These are phyloP conservation scores for Backusella psychrophila DNA, from an alignment of 192 early-diverging fungal genomes.

Conservation along the genomic window DNA sequence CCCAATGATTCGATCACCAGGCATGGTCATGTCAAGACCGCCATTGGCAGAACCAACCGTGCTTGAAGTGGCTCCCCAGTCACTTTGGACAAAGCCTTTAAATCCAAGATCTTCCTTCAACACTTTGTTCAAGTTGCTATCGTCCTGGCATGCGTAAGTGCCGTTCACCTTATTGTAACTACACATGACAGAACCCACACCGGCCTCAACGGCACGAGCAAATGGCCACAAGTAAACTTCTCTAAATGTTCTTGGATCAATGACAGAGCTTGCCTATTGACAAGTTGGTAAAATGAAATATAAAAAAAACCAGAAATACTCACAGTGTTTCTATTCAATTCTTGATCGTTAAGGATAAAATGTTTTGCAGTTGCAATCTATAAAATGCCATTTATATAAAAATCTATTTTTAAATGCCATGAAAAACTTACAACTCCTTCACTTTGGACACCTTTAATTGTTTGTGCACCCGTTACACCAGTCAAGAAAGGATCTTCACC, in stretches of 20 bases:
- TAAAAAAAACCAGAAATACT: not conserved
- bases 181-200: slow-evolving; percentile 60
- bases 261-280: slow-evolving; percentile 25
- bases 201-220: slow-evolving; percentile 50
- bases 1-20: slow-evolving; percentile 30
- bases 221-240: slow-evolving; percentile 63
- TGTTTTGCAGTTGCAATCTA: slow-evolving; percentile 17
- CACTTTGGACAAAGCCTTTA: slow-evolving; percentile 41
- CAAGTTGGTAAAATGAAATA: no score
- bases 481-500: slow-evolving; percentile 28
- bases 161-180: slow-evolving; percentile 60
- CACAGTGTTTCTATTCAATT: slow-evolving; percentile 6
- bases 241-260: slow-evolving; percentile 56
- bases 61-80: slow-evolving; percentile 48
- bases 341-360: slow-evolving; percentile 28
- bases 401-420: no score
- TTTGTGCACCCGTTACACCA: slow-evolving; percentile 7
- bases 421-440: slow-evolving; percentile 18
- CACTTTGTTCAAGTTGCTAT: slow-evolving; percentile 34
- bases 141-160: slow-evolving; percentile 49
- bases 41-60: slow-evolving; percentile 16
- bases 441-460: slow-evolving; percentile 15
- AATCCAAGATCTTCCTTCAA: slow-evolving; percentile 54
- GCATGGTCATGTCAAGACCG: slow-evolving; percentile 64
- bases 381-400: not conserved